A percentile compares a stretch with the other conserved stretches of the same genome.
phyloP scores from a whole-genome alignment of 176 grass and related monocot species.

The Ampelocalamus luodianensis region DNA sequence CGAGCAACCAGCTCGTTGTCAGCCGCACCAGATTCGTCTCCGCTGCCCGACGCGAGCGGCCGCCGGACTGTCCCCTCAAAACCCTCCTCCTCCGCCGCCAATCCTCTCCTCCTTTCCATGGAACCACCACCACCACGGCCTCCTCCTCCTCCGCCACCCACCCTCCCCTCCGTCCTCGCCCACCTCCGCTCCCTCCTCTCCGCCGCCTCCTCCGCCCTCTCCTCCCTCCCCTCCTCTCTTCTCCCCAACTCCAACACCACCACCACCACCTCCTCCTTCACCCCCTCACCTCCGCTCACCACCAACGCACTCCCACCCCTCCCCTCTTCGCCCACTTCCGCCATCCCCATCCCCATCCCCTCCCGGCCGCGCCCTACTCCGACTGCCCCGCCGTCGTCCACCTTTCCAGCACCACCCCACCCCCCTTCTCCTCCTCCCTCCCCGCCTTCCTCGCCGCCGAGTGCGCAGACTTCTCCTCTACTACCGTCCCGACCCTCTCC shows the following conservation, averaged over 20 bases:
- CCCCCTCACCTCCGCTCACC: conserved; percentile 45
- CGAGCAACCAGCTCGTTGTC: not conserved
- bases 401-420: conserved; percentile 16
- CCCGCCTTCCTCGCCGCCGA: conserved; percentile 65
- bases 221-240: conserved; percentile 46
- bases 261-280: conserved; percentile 4
- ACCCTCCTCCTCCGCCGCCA: conserved; percentile 33
- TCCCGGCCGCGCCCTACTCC: conserved; percentile 50
- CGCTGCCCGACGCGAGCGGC: not conserved
- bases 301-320: conserved; percentile 45
- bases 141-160: not conserved
- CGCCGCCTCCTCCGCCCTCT: conserved; percentile 56
- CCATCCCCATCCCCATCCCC: conserved; percentile 43
- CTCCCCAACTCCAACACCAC: not conserved
- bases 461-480: conserved; percentile 55
- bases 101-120: conserved; percentile 6
- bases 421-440: conserved; percentile 40
- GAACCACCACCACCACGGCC: conserved; percentile 20
- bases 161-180: conserved; percentile 38
- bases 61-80: not conserved
- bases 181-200: conserved; percentile 65
- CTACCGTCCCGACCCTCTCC: not conserved
- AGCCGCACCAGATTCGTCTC: conserved; percentile 11
- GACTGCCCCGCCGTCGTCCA: conserved; percentile 77
- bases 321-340: conserved; percentile 50